Conservation (phyloP, 257 asterid species). For the Striga asiatica region DNA sequence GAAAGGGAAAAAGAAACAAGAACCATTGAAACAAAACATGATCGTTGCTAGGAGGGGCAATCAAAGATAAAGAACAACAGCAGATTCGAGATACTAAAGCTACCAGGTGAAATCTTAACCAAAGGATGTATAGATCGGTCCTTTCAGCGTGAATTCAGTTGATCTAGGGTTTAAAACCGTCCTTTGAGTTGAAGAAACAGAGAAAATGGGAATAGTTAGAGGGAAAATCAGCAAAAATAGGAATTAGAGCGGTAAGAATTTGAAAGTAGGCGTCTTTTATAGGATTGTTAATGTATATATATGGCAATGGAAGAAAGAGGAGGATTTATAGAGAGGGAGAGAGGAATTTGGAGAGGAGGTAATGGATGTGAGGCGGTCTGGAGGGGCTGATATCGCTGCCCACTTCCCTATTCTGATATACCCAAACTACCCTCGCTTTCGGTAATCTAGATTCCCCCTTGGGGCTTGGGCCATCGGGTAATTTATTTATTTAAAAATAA, state of each 20-base stretch:
- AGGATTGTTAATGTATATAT: conserved; percentile 19
- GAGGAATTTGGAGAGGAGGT: not conserved
- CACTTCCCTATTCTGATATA: not conserved
- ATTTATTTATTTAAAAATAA: too few relatives aligned
- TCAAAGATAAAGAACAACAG: not conserved
- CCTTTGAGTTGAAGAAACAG: not conserved
- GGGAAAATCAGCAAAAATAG: not conserved
- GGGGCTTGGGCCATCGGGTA: too few relatives aligned
- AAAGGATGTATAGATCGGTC: conserved; percentile 18
- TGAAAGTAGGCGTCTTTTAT: conserved; percentile 30
- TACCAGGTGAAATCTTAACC: not conserved
- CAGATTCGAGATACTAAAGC: not conserved
- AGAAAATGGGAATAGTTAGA: not conserved
- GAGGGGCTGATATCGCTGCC: conserved; percentile 15
- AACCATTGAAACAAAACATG: not conserved
- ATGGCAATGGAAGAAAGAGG: conserved; percentile 12
- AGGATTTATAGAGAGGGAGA: conserved; percentile 18
- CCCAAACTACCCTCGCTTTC: conserved; percentile 27
- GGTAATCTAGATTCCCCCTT: too few relatives aligned
- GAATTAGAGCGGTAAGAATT: conserved; percentile 36
- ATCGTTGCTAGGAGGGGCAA: not conserved
- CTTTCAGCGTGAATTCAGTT: conserved; percentile 13
- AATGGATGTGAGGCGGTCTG: conserved; percentile 8
- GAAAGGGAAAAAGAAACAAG: conserved; percentile 4
- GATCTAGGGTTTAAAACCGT: conserved; percentile 29